Evolutionary conservation across 345 rosid species (phyloP).

Genomic region (Eucalyptus virginea): DNA sequence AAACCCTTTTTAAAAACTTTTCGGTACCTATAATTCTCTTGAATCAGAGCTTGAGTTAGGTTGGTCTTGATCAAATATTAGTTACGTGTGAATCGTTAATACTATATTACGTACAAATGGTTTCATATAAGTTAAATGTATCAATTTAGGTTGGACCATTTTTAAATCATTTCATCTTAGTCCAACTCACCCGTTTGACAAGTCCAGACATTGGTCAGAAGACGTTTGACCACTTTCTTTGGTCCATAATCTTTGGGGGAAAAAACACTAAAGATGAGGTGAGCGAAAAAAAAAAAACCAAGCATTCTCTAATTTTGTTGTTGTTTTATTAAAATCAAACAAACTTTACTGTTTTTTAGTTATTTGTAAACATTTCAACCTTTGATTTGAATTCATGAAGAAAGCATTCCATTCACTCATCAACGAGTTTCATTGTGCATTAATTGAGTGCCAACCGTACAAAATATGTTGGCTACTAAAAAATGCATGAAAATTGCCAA

Average conservation of each 20-base stretch:
- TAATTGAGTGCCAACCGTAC: too few species aligned
- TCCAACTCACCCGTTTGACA: background rate
- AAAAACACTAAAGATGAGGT: too few species aligned
- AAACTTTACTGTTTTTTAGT: background rate
- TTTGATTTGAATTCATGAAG: background rate
- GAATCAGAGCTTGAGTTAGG: background rate
- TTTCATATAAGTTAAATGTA: background rate
- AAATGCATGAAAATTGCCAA: too few species aligned
- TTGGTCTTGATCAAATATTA: background rate
- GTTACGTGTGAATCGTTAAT: background rate
- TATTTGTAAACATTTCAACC: background rate
- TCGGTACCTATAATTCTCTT: background rate
- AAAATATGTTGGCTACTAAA: too few species aligned
- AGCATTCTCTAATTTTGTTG: background rate
- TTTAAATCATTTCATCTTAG: background rate
- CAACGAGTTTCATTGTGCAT: too few species aligned
- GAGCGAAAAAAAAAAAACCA: too few species aligned
- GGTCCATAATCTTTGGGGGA: background rate
- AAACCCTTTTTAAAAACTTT: too few species aligned
- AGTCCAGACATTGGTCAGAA: fast-evolving
- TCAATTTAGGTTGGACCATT: background rate
- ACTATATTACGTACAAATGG: fast-evolving
- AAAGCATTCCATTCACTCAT: background rate
- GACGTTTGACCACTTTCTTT: background rate
- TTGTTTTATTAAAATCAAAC: background rate